These are phyloP conservation scores for Populus hybrid DNA, from an alignment of 441 rosid species.

Conservation along the genomic window DNA sequence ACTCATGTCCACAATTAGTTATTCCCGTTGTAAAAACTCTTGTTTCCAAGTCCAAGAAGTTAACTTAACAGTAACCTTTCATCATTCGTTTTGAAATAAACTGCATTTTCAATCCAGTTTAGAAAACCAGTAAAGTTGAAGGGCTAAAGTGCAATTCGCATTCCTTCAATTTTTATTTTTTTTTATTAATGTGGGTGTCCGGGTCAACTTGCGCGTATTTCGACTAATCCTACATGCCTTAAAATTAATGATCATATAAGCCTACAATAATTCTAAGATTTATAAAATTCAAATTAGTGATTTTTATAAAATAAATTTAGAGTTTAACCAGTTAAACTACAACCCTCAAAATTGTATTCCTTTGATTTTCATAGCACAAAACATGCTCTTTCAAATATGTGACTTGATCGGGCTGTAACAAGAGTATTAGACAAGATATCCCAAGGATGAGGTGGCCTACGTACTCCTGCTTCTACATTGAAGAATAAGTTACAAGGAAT, in stretches of 20 bases:
- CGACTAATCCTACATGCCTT: accelerated
- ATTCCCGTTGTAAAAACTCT: neutral
- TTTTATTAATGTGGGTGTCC: accelerated
- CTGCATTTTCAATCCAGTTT: neutral
- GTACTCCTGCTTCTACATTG: too few species aligned
- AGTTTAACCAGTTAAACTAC: accelerated
- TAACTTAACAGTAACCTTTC: neutral
- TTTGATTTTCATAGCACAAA: too few species aligned
- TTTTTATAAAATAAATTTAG: accelerated
- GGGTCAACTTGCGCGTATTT: accelerated
- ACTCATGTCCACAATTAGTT: neutral
- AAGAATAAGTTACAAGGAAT: neutral
- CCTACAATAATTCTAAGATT: accelerated
- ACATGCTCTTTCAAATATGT: too few species aligned
- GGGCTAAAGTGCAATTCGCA: neutral
- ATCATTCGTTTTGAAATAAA: neutral
- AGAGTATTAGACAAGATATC: neutral
- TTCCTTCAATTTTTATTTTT: too few species aligned
- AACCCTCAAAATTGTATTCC: accelerated
- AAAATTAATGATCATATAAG: accelerated
- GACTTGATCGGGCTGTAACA: neutral
- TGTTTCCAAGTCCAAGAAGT: neutral
- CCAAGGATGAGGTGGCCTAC: too few species aligned
- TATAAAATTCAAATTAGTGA: accelerated
- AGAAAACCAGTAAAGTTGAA: neutral